Conservation (phyloP, 2,329 filamentous ascomycete species). For the Lojkania enalia region DNA sequence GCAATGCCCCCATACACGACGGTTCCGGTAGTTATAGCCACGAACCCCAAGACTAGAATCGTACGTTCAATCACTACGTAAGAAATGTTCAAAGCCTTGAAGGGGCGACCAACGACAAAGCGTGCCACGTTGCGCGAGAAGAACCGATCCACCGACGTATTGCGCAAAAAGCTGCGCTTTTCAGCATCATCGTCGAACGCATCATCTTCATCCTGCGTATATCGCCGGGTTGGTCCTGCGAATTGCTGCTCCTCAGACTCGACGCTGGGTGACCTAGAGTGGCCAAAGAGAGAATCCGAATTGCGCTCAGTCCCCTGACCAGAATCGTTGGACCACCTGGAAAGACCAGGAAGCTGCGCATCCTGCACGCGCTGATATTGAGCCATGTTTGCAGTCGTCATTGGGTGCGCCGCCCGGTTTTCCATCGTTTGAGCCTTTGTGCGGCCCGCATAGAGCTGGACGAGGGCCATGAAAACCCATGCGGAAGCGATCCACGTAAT, state of each 20-base stretch:
- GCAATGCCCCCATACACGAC: slow-evolving; percentile 82
- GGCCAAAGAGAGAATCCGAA: slow-evolving; percentile 66
- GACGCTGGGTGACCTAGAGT: slow-evolving; percentile 64
- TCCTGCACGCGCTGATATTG: slow-evolving; percentile 45
- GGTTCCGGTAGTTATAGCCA: slow-evolving; percentile 71
- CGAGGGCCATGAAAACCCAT: slow-evolving; percentile 70
- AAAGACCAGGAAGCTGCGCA: slow-evolving; percentile 24
- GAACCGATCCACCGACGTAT: slow-evolving; percentile 53
- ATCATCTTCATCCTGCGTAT: slow-evolving; percentile 47
- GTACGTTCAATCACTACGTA: slow-evolving; percentile 75
- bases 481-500: slow-evolving; percentile 71
- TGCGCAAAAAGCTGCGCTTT: slow-evolving; percentile 51
- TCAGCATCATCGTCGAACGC: slow-evolving; percentile 54
- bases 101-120: slow-evolving; percentile 58
- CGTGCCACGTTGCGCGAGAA: slow-evolving; percentile 59
- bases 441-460: slow-evolving; percentile 63
- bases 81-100: slow-evolving; percentile 60
- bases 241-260: slow-evolving; percentile 48
- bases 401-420: slow-evolving; percentile 25
- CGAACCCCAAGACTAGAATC: slow-evolving; percentile 77
- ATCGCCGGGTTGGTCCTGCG: slow-evolving; percentile 43
- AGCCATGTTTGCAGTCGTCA: slow-evolving; percentile 43
- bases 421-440: slow-evolving; percentile 33
- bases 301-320: slow-evolving; percentile 71
- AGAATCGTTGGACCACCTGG: slow-evolving; percentile 50